Conservation (phyloP, 306 rosid genomes). For the Lotus japonicus region DNA sequence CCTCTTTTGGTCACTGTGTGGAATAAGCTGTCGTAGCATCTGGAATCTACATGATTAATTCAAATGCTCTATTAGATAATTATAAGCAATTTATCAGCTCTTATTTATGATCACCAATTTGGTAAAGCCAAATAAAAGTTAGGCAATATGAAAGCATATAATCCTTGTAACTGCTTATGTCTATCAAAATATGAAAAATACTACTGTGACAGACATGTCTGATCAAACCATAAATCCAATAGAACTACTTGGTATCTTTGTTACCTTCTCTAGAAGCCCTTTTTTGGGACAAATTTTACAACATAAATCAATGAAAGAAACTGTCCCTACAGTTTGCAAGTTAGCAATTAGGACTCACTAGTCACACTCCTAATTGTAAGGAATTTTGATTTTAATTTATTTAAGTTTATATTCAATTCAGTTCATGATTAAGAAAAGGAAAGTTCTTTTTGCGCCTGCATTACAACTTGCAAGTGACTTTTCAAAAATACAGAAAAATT, state of each 20-base stretch:
- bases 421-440: background rate
- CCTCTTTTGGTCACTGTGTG: slow-evolving; percentile 95
- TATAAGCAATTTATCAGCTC: background rate
- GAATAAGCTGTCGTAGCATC: slow-evolving; percentile 88
- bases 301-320: background rate
- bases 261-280: too few species aligned
- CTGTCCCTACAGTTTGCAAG: background rate
- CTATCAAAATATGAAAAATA: background rate
- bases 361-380: background rate
- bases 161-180: background rate
- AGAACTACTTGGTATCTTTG: too few species aligned
- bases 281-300: background rate
- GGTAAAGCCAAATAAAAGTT: slow-evolving; percentile 6
- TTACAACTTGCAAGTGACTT: background rate
- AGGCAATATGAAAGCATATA: background rate
- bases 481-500: background rate
- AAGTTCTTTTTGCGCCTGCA: background rate
- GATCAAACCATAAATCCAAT: too few species aligned
- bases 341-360: background rate
- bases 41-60: slow-evolving; percentile 62
- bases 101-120: background rate
- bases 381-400: background rate
- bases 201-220: background rate
- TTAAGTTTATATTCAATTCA: background rate
- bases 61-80: slow-evolving; percentile 10